Conservation (phyloP, 2,329 filamentous ascomycete species). For the Penicillium hesseltinei region DNA sequence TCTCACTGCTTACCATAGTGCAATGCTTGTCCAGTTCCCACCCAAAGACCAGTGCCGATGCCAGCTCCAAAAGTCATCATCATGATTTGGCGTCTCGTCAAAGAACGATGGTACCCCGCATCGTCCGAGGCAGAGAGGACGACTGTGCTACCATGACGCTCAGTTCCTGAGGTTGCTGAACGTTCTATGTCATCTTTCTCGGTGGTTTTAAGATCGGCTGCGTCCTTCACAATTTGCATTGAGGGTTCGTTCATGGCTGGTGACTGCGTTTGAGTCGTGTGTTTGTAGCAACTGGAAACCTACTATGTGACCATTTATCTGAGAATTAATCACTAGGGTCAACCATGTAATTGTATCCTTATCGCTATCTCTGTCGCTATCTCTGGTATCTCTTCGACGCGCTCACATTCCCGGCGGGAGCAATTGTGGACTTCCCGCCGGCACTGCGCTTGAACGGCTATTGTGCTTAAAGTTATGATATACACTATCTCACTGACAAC, state of each 20-base stretch:
- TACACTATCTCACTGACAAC: no score
- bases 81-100: slow-evolving; percentile 37
- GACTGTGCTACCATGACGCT: slow-evolving; percentile 11
- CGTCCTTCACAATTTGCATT: background rate
- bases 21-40: slow-evolving; percentile 38
- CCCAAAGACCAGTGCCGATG: slow-evolving; percentile 38
- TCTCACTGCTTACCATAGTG: slow-evolving; percentile 25
- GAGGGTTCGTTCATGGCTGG: background rate
- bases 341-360: background rate
- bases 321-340: background rate
- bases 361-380: slow-evolving; percentile 11
- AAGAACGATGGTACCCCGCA: slow-evolving; percentile 33
- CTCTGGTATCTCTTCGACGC: background rate
- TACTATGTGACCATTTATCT: background rate
- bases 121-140: slow-evolving; percentile 13
- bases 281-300: background rate
- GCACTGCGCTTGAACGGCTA: background rate
- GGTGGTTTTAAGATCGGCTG: slow-evolving; percentile 2
- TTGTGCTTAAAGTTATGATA: background rate
- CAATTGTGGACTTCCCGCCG: slow-evolving; percentile 1
- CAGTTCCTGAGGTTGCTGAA: slow-evolving; percentile 10
- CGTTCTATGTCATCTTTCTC: slow-evolving; percentile 13
- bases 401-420: background rate
- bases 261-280: background rate
- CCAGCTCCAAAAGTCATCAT: slow-evolving; percentile 42